phyloP scores from a whole-genome alignment of 305 asterid species.

The Fraxinus xanthoxyloides region DNA sequence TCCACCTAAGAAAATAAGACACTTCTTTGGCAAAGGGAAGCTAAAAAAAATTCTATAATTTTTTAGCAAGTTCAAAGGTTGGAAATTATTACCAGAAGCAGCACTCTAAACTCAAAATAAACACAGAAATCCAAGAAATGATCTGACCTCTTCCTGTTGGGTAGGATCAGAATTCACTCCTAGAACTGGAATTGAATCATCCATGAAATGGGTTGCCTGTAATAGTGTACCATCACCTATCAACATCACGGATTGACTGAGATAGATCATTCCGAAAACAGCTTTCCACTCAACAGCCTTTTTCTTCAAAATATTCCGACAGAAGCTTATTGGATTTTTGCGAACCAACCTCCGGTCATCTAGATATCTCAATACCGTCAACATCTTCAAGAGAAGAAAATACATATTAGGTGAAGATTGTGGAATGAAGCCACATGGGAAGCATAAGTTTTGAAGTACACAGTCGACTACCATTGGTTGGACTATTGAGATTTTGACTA shows the following conservation, averaged over 20 bases:
- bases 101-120: not conserved
- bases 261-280: constrained; percentile 50
- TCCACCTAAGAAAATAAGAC: constrained; percentile 46
- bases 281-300: constrained; percentile 62
- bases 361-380: constrained; percentile 65
- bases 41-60: not conserved
- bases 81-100: not conserved
- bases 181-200: constrained; percentile 69
- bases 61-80: not conserved
- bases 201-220: constrained; percentile 85
- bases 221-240: constrained; percentile 91
- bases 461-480: not conserved
- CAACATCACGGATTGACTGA: constrained; percentile 61
- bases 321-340: constrained; percentile 57
- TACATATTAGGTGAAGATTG: not conserved
- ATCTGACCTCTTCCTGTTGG: constrained; percentile 69
- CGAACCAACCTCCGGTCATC: constrained; percentile 64
- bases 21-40: constrained; percentile 4
- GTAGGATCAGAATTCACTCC: constrained; percentile 97
- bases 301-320: constrained; percentile 65
- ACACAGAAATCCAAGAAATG: constrained; percentile 9
- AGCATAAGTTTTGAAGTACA: constrained; percentile 10
- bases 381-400: constrained; percentile 21
- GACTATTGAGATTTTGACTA: not conserved
- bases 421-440: not conserved